Conservation (phyloP, 331 rosid genomes). For the Stylosanthes scabra region DNA sequence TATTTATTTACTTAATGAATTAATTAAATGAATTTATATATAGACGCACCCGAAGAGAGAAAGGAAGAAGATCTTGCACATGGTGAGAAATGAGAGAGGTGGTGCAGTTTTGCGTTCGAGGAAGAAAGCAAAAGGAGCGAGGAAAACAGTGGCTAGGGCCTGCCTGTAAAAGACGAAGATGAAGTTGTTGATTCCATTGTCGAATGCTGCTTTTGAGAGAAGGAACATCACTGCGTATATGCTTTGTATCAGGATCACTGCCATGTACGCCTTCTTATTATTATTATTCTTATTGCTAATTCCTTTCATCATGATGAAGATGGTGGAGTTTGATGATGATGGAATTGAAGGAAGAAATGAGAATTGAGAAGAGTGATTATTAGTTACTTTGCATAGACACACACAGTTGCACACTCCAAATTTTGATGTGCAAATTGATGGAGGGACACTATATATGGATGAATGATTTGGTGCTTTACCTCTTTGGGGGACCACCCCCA, state of each 20-base stretch:
- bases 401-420: no score
- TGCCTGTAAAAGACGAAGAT: slow-evolving; percentile 85
- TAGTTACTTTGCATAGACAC: not conserved
- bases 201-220: slow-evolving; percentile 79
- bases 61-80: slow-evolving; percentile 78
- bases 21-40: not conserved
- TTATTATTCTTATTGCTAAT: not conserved
- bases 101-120: slow-evolving; percentile 80
- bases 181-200: slow-evolving; percentile 84
- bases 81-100: slow-evolving; percentile 59
- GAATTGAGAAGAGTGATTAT: not conserved
- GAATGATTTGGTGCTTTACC: slow-evolving; percentile 6
- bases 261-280: slow-evolving; percentile 37
- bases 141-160: slow-evolving; percentile 59
- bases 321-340: not conserved
- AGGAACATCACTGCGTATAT: slow-evolving; percentile 77
- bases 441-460: no score
- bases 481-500: not conserved
- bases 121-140: slow-evolving; percentile 62
- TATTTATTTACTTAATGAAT: no score
- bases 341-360: no score
- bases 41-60: slow-evolving; percentile 72
- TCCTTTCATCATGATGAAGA: slow-evolving; percentile 18
- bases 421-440: not conserved
- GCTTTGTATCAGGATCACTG: slow-evolving; percentile 60